Evolutionary conservation across 2,329 filamentous ascomycete species (phyloP).

Genomic region (Talaromyces sp.): DNA sequence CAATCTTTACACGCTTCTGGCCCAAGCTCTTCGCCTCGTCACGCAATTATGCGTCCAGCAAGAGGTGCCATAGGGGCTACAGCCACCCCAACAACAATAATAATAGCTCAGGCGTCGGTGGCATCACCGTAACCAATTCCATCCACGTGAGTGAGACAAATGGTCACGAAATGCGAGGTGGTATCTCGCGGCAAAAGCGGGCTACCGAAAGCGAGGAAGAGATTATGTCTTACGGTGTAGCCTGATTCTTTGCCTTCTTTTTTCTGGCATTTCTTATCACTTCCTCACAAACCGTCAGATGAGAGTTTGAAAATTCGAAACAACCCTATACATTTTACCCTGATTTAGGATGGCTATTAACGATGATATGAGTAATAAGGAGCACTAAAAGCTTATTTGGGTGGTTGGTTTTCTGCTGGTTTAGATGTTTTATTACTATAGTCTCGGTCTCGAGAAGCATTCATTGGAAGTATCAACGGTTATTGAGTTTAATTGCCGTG

Average conservation of each 20-base stretch:
- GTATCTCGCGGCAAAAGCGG: background rate
- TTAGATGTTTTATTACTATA: background rate
- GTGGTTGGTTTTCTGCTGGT: background rate
- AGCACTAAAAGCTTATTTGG: background rate
- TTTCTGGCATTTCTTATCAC: background rate
- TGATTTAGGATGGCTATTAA: background rate
- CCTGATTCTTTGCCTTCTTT: background rate
- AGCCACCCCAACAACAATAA: background rate
- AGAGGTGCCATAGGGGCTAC: background rate
- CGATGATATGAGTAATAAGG: background rate
- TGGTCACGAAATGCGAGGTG: background rate
- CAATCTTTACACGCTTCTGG: constrained; percentile 1
- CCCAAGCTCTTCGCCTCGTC: background rate
- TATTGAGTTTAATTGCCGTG: background rate
- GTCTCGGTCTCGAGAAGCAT: background rate
- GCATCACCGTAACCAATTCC: background rate
- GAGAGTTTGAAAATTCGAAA: background rate
- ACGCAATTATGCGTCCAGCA: background rate
- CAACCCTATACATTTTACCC: background rate
- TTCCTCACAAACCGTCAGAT: background rate
- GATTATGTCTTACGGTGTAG: background rate
- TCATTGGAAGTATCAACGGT: background rate
- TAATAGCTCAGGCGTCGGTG: background rate
- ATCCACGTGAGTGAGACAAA: background rate
- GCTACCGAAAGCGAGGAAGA: constrained; percentile 3